Conservation (phyloP, 83 land plant species). For the Larix sibirica region DNA sequence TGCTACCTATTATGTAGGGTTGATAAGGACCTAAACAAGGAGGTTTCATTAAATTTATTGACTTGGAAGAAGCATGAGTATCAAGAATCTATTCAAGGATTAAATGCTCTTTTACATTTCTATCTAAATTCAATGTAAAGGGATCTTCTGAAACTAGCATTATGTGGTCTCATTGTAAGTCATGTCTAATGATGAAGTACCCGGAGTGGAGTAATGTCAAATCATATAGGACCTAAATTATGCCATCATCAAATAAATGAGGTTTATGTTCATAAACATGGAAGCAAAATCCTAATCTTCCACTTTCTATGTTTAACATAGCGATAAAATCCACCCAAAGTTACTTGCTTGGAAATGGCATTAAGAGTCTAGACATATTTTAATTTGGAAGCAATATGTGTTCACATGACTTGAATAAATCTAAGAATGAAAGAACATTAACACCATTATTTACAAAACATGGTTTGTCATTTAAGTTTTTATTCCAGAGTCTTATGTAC, state of each 20-base stretch:
- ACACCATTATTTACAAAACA: too few relatives aligned
- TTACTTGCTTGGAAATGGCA: too few relatives aligned
- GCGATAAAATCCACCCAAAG: too few relatives aligned
- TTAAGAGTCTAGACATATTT: too few relatives aligned
- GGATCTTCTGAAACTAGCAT: not conserved
- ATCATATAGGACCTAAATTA: not conserved
- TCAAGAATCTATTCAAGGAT: conserved; percentile 1
- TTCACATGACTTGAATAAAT: too few relatives aligned
- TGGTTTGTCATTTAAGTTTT: too few relatives aligned
- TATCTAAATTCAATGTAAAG: not conserved
- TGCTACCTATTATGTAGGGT: conserved; percentile 52
- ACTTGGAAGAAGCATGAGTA: conserved; percentile 98
- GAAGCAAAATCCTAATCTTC: not conserved
- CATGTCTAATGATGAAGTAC: not conserved
- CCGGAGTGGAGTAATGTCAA: not conserved
- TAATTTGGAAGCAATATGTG: too few relatives aligned
- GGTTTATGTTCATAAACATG: not conserved
- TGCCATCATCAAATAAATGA: not conserved
- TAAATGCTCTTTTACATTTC: not conserved
- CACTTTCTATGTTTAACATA: not conserved
- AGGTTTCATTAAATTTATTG: conserved; percentile 97
- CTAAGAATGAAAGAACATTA: too few relatives aligned
- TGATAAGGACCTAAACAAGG: conserved; percentile 92
- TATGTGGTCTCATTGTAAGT: not conserved
- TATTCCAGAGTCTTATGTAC: too few relatives aligned